Evolutionary conservation across 805 yeast genomes (phyloP).

Genomic region (Dipodascopsis uninucleata): DNA sequence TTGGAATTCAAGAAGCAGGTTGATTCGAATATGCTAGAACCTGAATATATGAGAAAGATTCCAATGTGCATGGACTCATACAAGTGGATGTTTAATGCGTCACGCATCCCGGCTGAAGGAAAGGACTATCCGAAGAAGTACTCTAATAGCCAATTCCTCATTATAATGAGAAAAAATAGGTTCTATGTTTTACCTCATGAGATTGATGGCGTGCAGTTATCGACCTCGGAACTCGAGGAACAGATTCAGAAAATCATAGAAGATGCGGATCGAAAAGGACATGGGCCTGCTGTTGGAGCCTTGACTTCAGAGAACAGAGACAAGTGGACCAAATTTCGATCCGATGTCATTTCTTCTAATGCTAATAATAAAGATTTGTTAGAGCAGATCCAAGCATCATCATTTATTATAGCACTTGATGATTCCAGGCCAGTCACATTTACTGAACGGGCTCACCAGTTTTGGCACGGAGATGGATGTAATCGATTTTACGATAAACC

Average conservation of each 20-base stretch:
- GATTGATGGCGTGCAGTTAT: slow-evolving; percentile 37
- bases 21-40: slow-evolving; percentile 69
- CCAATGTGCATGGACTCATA: slow-evolving; percentile 97
- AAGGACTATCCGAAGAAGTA: slow-evolving; percentile 61
- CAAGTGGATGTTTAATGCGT: slow-evolving; percentile 84
- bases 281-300: slow-evolving; percentile 60
- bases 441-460: slow-evolving; percentile 76
- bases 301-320: slow-evolving; percentile 85
- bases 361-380: slow-evolving; percentile 62
- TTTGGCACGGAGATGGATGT: slow-evolving; percentile 94
- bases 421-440: slow-evolving; percentile 65
- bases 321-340: slow-evolving; percentile 62
- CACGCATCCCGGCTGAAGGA: slow-evolving; percentile 63
- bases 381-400: slow-evolving; percentile 66
- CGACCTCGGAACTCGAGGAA: slow-evolving; percentile 42
- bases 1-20: slow-evolving; percentile 62
- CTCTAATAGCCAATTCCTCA: slow-evolving; percentile 57
- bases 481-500: slow-evolving; percentile 94
- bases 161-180: slow-evolving; percentile 70
- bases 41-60: slow-evolving; percentile 68
- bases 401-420: slow-evolving; percentile 81
- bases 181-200: slow-evolving; percentile 64
- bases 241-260: slow-evolving; percentile 57
- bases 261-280: slow-evolving; percentile 43
- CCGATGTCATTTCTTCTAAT: slow-evolving; percentile 50